These are phyloP conservation scores for Colletotrichum ledebouriae DNA, from an alignment of 2,329 filamentous ascomycete genomes.

Conservation along the genomic window DNA sequence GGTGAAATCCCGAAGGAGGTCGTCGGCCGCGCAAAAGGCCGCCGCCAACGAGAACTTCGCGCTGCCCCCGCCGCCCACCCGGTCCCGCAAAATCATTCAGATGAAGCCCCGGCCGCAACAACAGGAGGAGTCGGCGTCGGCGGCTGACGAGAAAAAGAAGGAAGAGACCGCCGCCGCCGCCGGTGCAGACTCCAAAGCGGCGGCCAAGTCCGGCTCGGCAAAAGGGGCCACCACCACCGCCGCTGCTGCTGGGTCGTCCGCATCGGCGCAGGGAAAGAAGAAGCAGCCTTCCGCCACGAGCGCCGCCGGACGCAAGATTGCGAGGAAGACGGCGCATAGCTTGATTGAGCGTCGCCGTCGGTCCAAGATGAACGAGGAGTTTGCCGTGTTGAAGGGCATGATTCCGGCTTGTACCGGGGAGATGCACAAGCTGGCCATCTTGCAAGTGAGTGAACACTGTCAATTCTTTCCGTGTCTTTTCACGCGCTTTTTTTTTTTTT, in stretches of 20 bases:
- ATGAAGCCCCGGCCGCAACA: constrained; percentile 79
- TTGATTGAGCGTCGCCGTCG: constrained; percentile 90
- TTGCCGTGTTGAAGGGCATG: constrained; percentile 92
- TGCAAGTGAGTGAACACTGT: constrained; percentile 75
- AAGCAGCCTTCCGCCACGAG: constrained; percentile 83
- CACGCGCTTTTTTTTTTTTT: background rate
- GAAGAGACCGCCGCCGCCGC: constrained; percentile 43
- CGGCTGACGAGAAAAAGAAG: constrained; percentile 22
- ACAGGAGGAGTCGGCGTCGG: constrained; percentile 52
- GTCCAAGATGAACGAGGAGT: constrained; percentile 99
- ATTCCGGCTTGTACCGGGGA: constrained; percentile 96
- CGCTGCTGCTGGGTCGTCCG: constrained; percentile 42
- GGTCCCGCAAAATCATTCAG: constrained; percentile 96
- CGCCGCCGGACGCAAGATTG: constrained; percentile 92
- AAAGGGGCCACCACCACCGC: constrained; percentile 35
- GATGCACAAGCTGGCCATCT: constrained; percentile 97
- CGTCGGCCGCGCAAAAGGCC: constrained; percentile 59
- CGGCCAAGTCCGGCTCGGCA: constrained; percentile 28
- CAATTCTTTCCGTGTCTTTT: background rate
- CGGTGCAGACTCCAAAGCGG: no score
- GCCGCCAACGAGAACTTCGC: constrained; percentile 77
- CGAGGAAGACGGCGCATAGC: constrained; percentile 95
- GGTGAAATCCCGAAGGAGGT: constrained; percentile 67
- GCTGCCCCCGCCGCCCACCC: constrained; percentile 90
- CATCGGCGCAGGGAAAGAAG: constrained; percentile 66